These are phyloP conservation scores for Exophiala mesophila DNA, from an alignment of 2,329 filamentous ascomycete species.

Conservation along the genomic window DNA sequence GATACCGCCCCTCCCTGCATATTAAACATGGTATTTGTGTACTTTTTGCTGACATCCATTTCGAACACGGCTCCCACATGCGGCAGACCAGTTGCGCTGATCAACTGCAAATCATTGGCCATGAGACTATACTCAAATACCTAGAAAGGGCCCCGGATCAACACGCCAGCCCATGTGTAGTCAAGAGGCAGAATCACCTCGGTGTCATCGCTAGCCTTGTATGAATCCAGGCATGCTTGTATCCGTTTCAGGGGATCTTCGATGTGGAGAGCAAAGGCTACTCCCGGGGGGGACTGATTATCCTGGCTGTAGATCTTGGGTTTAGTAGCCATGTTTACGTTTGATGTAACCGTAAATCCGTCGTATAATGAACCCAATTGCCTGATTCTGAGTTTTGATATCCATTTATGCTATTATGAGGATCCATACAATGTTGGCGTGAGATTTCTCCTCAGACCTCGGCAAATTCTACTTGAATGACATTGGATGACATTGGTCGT, in stretches of 20 bases:
- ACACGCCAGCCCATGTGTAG: not conserved
- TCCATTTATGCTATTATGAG: too few species aligned
- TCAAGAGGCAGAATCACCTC: not conserved
- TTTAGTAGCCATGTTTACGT: not conserved
- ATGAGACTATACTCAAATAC: not conserved
- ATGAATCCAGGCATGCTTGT: not conserved
- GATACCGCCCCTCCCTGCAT: conserved; percentile 5
- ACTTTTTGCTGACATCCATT: not conserved
- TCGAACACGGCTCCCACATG: not conserved
- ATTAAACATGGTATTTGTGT: not conserved
- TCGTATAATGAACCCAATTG: too few species aligned
- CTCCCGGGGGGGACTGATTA: too few species aligned
- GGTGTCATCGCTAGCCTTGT: not conserved
- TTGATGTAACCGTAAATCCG: too few species aligned
- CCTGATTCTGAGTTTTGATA: too few species aligned
- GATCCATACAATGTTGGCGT: too few species aligned
- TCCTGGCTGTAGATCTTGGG: not conserved
- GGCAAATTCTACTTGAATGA: too few species aligned
- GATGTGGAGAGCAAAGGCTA: not conserved
- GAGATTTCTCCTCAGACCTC: too few species aligned
- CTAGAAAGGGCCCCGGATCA: too few species aligned
- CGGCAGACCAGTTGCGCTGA: not conserved
- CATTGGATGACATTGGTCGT: too few species aligned
- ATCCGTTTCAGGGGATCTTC: not conserved
- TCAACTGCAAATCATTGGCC: not conserved